Conservation (phyloP, 495 filamentous ascomycete species). For the Xylona heveae region DNA sequence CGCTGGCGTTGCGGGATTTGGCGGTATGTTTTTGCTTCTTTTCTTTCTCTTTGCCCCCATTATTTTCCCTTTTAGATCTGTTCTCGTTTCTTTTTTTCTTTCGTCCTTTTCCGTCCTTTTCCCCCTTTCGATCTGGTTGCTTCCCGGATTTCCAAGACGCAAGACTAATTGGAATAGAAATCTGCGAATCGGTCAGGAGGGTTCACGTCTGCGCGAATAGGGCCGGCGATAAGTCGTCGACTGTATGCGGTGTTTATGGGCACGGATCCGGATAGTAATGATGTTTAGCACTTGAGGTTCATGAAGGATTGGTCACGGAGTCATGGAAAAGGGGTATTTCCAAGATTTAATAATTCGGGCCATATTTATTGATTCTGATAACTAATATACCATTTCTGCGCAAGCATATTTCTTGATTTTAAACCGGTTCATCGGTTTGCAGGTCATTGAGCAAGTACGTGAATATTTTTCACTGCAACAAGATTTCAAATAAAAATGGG, state of each 20-base stretch:
- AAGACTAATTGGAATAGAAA: slow-evolving; percentile 21
- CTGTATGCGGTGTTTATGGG: slow-evolving; percentile 57
- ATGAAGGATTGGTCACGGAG: too few species aligned
- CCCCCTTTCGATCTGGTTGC: slow-evolving; percentile 5
- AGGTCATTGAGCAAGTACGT: too few species aligned
- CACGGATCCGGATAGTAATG: slow-evolving; percentile 38
- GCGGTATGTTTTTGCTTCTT: slow-evolving; percentile 14
- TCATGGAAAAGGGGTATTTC: too few species aligned
- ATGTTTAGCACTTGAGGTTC: too few species aligned
- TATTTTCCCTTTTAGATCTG: not conserved
- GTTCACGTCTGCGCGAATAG: slow-evolving; percentile 40
- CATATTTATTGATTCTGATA: too few species aligned
- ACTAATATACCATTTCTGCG: too few species aligned
- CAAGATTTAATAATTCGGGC: too few species aligned
- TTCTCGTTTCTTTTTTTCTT: not conserved
- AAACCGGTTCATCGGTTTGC: too few species aligned
- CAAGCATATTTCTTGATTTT: too few species aligned
- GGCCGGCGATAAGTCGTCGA: slow-evolving; percentile 47
- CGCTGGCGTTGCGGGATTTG: slow-evolving; percentile 35
- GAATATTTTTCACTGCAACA: too few species aligned
- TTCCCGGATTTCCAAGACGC: not conserved
- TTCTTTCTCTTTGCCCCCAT: slow-evolving; percentile 2
- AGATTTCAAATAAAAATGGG: too few species aligned
- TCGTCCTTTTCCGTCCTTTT: not conserved
- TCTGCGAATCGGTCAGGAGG: slow-evolving; percentile 46